Evolutionary conservation across 208 protist species (phyloP), one percentile per base, ranked within the genome.

Genomic region (Leishmania turanica): DNA sequence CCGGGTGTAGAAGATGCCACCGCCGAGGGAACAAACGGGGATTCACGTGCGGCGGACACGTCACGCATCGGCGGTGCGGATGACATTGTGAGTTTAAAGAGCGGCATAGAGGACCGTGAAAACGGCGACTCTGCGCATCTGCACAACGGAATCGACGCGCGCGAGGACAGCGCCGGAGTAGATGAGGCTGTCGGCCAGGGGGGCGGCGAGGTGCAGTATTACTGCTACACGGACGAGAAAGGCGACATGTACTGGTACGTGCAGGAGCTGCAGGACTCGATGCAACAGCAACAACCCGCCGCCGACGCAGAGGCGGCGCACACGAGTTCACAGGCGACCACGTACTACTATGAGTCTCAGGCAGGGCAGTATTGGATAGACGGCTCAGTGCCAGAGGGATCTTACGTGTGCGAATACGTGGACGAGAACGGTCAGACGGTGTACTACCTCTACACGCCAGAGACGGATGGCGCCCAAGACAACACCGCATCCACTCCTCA

Each of bases 151-250:
- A 42, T 66, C 5, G 81, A 53, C 47, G 76, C 54, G 21, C 58
- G 64, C 73, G 71, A 45, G 31, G 78, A 42, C 27, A 64, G 40
- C 47, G 82, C 83, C n/a, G 45, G 49, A 9, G 72, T 31, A 5
- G 69, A 34, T 21, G 64, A 45, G 45, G 65, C 17, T 45, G 76
- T 47, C 51, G 24, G 17, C 19, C 58, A 47, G 24, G 72, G 66
- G n/a, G 71, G 79, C 1, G 71, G 31, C 54, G 77, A 79, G 21
- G 56, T 81, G 64, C 87, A 92, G 79, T 90, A 89, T 78, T 91
- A 90, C 86, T 90, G 84, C 80, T 93, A 92, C 82, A 88, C 82
- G 37, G 87, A 88, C n/a, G 89, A 90, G 65, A 84, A 87, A 37
- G 91, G 87, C 15, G 75, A 91, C 49, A 88, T 85, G 27, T 89